Evolutionary conservation across 345 rosid species (phyloP).

Genomic region (Pugionium cornutum): DNA sequence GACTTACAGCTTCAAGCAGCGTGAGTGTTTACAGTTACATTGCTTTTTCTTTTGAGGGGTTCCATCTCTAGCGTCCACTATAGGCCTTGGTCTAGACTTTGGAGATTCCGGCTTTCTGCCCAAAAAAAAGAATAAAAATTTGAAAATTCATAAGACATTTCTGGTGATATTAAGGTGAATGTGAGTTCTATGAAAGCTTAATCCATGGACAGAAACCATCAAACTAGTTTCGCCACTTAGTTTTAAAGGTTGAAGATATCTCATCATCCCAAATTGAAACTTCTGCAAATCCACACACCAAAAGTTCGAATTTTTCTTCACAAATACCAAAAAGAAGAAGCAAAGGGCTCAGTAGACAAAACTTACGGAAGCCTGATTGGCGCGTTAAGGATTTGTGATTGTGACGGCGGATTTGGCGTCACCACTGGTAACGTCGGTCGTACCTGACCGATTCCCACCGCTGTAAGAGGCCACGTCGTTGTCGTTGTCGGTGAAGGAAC

Average conservation of each 20-base stretch:
- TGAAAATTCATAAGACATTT: constrained; percentile 11
- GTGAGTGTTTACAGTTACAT: constrained; percentile 97
- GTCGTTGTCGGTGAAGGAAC: constrained; percentile 25
- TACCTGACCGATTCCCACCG: constrained; percentile 30
- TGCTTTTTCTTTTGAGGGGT: constrained; percentile 95
- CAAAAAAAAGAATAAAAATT: background rate
- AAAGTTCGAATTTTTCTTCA: constrained; percentile 18
- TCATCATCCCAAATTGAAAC: background rate
- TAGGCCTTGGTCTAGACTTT: constrained; percentile 63
- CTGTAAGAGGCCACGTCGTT: constrained; percentile 27
- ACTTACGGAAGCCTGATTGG: constrained; percentile 65
- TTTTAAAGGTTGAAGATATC: background rate
- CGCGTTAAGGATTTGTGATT: constrained; percentile 42
- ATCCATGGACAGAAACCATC: constrained; percentile 5
- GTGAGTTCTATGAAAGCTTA: background rate
- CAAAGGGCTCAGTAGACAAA: background rate
- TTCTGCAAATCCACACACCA: background rate
- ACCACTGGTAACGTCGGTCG: constrained; percentile 38
- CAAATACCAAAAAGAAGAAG: background rate
- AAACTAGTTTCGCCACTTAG: constrained; percentile 10
- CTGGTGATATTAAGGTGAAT: constrained; percentile 14
- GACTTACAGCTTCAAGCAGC: constrained; percentile 93
- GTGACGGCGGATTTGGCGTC: constrained; percentile 38
- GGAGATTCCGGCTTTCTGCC: constrained; percentile 88
- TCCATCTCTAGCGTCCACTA: constrained; percentile 72